Base-by-base conservation (phyloP, 495 filamentous ascomycete species). In the Aspergillus baeticus region DNA sequence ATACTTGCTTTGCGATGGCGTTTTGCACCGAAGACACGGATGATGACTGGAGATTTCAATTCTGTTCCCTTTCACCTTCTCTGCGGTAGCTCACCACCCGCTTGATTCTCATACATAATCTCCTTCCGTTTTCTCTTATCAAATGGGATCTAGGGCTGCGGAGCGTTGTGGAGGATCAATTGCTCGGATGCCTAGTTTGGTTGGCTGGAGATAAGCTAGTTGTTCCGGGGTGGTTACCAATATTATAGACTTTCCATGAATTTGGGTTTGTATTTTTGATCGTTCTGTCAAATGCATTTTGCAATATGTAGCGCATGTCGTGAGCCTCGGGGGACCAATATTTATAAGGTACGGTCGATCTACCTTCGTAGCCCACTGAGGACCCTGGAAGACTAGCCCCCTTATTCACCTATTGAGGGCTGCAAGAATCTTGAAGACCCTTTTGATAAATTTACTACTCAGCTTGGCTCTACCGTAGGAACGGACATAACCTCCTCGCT, bases 1-100 rank as follows among this genome's bases (percentile, higher is more conserved):
- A 64, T 59, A 50, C 60, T 63, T 69, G 51, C 65, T 71, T 65
- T 70, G 68, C 67, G 65, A 71, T 69, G 70, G 74, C 74, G 74
- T 72, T 77, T 4, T 62, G 57, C 65, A 68, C 46, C 58, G 60
- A 71, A 70, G 61, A 68, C 51, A 59, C 52, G 64, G 65, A 65
- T 69, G 68, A 71, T 66, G 61, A 63, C 62, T 59, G 59, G 50
- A 67, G 58, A 57, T 62, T 60, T 51, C 43, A 29, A 51, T 58
- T 59, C 58, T 58, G 66, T 59, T 55, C 39, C 41, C 50, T 49
- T 52, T 54, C 51, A 36, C 21, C 39, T 57, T 51, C 44, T 54
- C 48, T 51, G 51, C 50, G 51, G 38, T 44, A 51, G 47, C 50
- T 43, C 51, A 60, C 51, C 60, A 55, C 46, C 52, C 52, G 53